Percentiles rank a stretch among this genome's conserved stretches.
phyloP scores from a whole-genome alignment of 345 rosid genomes.

The Salix exigua region DNA sequence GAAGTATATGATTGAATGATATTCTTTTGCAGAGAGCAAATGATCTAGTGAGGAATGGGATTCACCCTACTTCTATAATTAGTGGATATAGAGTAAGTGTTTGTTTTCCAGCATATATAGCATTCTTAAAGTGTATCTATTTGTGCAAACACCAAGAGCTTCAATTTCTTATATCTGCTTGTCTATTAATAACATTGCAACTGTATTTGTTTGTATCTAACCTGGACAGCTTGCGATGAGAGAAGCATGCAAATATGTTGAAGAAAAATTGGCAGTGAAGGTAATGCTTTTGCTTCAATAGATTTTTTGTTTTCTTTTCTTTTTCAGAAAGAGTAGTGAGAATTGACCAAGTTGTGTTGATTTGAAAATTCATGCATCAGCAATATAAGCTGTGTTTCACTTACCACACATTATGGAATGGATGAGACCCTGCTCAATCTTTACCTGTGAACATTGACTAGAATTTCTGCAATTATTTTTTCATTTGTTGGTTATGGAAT shows the following conservation, averaged over 20 bases:
- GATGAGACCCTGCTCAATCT: neutral
- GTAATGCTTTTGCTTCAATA: slow-evolving; percentile 30
- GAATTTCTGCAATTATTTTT: neutral
- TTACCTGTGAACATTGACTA: neutral
- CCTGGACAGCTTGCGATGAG: slow-evolving; percentile 88
- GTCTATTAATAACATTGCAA: neutral
- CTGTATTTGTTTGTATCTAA: slow-evolving; percentile 6
- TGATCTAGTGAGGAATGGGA: slow-evolving; percentile 94
- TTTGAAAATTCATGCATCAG: no score
- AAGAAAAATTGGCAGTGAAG: slow-evolving; percentile 82
- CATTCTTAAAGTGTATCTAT: neutral
- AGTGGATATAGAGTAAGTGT: slow-evolving; percentile 83
- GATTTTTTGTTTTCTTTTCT: no score
- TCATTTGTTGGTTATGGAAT: no score
- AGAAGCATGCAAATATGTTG: slow-evolving; percentile 91
- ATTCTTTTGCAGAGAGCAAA: slow-evolving; percentile 71
- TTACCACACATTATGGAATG: neutral
- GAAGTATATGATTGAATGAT: slow-evolving; percentile 2
- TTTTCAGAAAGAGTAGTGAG: no score
- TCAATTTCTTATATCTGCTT: neutral
- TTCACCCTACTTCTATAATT: slow-evolving; percentile 94
- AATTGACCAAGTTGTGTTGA: no score
- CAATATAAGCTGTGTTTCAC: no score
- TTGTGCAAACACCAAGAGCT: no score
- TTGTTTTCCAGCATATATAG: neutral